A percentile compares a stretch with the other conserved stretches of the same genome.
phyloP scores from a whole-genome alignment of 1,284 basidiomycete species.

The Tranzscheliella williamsii region DNA sequence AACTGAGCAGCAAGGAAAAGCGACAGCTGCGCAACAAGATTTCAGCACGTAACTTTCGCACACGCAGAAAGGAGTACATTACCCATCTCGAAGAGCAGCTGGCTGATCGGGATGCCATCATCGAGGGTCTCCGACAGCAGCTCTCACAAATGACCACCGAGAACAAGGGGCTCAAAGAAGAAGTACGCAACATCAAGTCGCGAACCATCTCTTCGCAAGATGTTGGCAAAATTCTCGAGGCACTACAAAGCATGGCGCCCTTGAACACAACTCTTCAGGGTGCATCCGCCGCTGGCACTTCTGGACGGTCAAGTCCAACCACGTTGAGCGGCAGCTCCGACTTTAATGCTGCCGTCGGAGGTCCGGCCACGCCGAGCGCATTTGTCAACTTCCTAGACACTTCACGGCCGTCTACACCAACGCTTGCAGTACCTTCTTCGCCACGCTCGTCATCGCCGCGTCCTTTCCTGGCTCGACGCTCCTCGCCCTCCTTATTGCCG shows the following conservation, averaged over 20 bases:
- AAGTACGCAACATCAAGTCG: constrained; percentile 65
- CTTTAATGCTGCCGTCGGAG: not conserved
- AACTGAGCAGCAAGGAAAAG: constrained; percentile 93
- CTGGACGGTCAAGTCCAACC: constrained; percentile 14
- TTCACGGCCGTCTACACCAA: constrained; percentile 17
- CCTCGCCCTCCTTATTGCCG: constrained; percentile 14
- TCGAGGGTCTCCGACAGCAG: constrained; percentile 84
- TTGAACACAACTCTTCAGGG: not conserved
- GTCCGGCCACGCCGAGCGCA: constrained; percentile 17
- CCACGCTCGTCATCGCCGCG: constrained; percentile 32
- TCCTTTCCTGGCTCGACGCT: constrained; percentile 23
- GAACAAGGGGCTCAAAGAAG: constrained; percentile 73
- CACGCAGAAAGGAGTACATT: constrained; percentile 93
- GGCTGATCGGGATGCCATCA: constrained; percentile 84
- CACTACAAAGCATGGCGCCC: constrained; percentile 72
- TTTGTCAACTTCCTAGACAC: constrained; percentile 28
- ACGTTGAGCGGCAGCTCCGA: constrained; percentile 4
- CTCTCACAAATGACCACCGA: constrained; percentile 77
- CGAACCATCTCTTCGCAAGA: constrained; percentile 65
- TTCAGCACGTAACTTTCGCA: constrained; percentile 89
- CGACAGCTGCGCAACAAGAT: constrained; percentile 96
- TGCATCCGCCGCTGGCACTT: not conserved
- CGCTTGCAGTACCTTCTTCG: constrained; percentile 24
- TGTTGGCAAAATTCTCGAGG: constrained; percentile 64
- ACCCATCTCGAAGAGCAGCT: constrained; percentile 89